Evolutionary conservation across 139 green algal species (phyloP).

Genomic region (Trebouxia sp.): DNA sequence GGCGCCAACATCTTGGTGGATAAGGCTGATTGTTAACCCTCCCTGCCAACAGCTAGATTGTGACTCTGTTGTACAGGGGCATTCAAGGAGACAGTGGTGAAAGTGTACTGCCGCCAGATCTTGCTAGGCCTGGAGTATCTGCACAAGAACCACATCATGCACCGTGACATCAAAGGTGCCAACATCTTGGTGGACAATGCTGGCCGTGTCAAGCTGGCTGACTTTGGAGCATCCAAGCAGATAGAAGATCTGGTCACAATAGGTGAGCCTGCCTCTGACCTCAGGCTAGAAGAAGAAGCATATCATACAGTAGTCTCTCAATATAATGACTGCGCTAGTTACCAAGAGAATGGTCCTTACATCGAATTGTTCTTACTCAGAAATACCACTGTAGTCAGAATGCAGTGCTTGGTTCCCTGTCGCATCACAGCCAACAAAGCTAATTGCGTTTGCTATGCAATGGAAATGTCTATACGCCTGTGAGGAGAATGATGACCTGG

Average conservation of each 20-base stretch:
- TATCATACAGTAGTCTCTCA: too few relatives aligned
- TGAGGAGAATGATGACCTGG: too few relatives aligned
- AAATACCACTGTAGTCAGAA: too few relatives aligned
- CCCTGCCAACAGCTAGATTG: too few relatives aligned
- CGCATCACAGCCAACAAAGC: too few relatives aligned
- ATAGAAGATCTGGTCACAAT: conserved; percentile 91
- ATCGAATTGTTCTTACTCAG: too few relatives aligned
- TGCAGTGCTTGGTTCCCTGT: too few relatives aligned
- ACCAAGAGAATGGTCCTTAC: too few relatives aligned
- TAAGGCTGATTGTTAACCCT: too few relatives aligned
- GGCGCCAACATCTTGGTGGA: conserved; percentile 96
- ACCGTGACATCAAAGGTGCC: conserved; percentile 96
- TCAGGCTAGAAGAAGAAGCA: too few relatives aligned
- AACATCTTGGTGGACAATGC: conserved; percentile 95
- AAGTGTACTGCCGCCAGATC: conserved; percentile 76
- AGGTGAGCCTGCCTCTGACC: conserved; percentile 35
- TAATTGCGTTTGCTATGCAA: not conserved
- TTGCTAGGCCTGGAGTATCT: conserved; percentile 91
- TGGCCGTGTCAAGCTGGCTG: conserved; percentile 92
- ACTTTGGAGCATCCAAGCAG: conserved; percentile 93
- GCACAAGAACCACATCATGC: conserved; percentile 86
- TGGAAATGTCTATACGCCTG: too few relatives aligned
- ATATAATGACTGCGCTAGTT: too few relatives aligned
- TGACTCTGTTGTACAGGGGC: conserved; percentile 34
- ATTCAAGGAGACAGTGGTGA: conserved; percentile 68